Evolutionary conservation across 2,329 filamentous ascomycete genomes (phyloP).

Genomic region (Aspergillus sp.): DNA sequence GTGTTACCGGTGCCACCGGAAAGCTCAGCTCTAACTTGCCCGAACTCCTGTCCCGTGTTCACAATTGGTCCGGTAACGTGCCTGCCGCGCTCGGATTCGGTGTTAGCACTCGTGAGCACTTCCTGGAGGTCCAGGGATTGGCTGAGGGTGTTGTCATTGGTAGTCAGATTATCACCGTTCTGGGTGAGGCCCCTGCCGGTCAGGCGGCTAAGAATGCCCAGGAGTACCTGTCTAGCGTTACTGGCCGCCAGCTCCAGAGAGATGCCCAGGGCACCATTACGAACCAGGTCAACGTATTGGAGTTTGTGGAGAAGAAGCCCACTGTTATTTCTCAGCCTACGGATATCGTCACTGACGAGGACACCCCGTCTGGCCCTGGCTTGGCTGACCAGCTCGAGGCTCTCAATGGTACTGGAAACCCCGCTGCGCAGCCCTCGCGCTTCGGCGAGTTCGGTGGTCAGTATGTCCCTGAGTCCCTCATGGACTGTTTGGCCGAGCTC

Average conservation of each 20-base stretch:
- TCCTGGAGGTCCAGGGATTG: conserved; percentile 74
- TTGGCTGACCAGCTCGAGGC: conserved; percentile 81
- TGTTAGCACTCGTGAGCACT: conserved; percentile 92
- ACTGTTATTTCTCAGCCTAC: conserved; percentile 45
- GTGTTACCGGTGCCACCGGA: conserved; percentile 86
- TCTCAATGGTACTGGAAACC: conserved; percentile 60
- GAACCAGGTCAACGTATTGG: conserved; percentile 65
- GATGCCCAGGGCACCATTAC: conserved; percentile 46
- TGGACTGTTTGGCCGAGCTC: conserved; percentile 90
- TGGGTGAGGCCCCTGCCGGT: conserved; percentile 64
- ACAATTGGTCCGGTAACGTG: conserved; percentile 85
- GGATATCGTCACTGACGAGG: conserved; percentile 59
- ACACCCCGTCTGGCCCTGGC: conserved; percentile 55
- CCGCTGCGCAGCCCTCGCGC: conserved; percentile 66
- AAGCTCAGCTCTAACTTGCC: conserved; percentile 77
- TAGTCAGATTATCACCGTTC: conserved; percentile 83
- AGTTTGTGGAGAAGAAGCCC: conserved; percentile 59
- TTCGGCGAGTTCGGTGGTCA: conserved; percentile 97
- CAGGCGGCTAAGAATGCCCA: conserved; percentile 69
- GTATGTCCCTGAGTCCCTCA: conserved; percentile 94
- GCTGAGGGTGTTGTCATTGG: conserved; percentile 96
- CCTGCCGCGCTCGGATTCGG: conserved; percentile 93
- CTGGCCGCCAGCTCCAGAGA: conserved; percentile 50
- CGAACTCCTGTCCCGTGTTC: conserved; percentile 75
- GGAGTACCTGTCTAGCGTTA: conserved; percentile 77